Percentiles rank a stretch among this genome's conserved stretches.
These are phyloP conservation scores for Termitomyces sp. DNA, from an alignment of 768 basidiomycete genomes.

Conservation along the genomic window DNA sequence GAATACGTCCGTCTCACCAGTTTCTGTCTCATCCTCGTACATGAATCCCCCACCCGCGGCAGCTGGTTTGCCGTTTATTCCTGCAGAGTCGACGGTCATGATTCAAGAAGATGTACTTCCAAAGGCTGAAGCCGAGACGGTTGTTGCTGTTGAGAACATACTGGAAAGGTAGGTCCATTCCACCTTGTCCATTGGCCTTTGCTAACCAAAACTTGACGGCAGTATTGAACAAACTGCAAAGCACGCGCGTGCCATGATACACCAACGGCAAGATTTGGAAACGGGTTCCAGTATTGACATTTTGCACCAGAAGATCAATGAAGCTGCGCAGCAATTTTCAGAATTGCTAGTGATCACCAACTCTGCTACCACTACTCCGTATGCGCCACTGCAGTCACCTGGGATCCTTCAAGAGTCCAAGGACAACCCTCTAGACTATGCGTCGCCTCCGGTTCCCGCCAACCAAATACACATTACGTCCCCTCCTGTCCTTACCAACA, in stretches of 20 bases:
- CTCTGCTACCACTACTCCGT: slow-evolving; percentile 10
- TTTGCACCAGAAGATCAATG: slow-evolving; percentile 46
- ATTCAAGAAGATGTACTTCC: slow-evolving; percentile 20
- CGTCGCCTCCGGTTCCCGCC: slow-evolving; percentile 8
- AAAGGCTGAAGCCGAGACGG: slow-evolving; percentile 21
- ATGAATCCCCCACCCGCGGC: slow-evolving; percentile 20
- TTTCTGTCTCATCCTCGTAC: slow-evolving; percentile 14
- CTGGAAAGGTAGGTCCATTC: slow-evolving; percentile 45
- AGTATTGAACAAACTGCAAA: slow-evolving; percentile 61
- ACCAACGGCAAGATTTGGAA: slow-evolving; percentile 38
- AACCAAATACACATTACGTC: slow-evolving; percentile 8
- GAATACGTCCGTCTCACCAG: slow-evolving; percentile 27
- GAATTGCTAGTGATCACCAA: slow-evolving; percentile 26
- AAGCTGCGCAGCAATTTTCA: slow-evolving; percentile 51
- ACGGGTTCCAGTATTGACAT: slow-evolving; percentile 48
- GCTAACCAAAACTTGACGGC: slow-evolving; percentile 16
- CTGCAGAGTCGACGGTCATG: slow-evolving; percentile 10
- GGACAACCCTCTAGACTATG: slow-evolving; percentile 12
- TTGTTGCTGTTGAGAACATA: slow-evolving; percentile 41
- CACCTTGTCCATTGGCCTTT: not conserved
- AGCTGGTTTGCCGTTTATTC: slow-evolving; percentile 14
- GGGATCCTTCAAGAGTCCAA: slow-evolving; percentile 10
- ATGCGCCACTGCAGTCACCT: slow-evolving; percentile 14
- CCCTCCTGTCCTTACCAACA: slow-evolving; percentile 3
- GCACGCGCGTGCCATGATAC: slow-evolving; percentile 45